Evolutionary conservation across 371 early-diverging fungal genomes (phyloP).

Genomic region (Globomyces sp.): DNA sequence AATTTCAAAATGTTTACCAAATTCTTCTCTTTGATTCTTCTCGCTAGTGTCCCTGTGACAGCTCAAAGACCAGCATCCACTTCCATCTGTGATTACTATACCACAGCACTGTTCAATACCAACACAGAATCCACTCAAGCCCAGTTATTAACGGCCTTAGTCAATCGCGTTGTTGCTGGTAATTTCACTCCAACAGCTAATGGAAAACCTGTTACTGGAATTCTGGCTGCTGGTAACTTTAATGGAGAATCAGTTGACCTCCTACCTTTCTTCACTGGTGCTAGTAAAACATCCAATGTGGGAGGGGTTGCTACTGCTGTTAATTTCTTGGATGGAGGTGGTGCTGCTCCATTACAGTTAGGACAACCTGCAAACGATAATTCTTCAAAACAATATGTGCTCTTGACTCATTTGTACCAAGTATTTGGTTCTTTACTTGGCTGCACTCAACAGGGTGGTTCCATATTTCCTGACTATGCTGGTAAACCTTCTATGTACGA

Average conservation of each 20-base stretch:
- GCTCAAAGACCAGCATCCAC: too few species aligned
- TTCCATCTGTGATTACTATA: conserved; percentile 16
- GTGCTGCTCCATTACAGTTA: conserved; percentile 14
- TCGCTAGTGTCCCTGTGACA: too few species aligned
- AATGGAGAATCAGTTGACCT: conserved; percentile 13
- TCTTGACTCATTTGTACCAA: conserved; percentile 19
- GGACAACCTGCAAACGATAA: conserved; percentile 11
- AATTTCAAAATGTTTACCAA: too few species aligned
- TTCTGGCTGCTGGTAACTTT: conserved; percentile 4
- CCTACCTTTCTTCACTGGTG: conserved; percentile 15
- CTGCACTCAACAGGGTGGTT: conserved; percentile 15
- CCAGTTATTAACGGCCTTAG: conserved; percentile 14
- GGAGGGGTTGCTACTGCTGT: conserved; percentile 15
- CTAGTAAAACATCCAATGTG: conserved; percentile 13
- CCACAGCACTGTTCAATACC: background rate
- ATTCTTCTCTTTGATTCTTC: too few species aligned
- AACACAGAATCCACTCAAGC: conserved; percentile 15
- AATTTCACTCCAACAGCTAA: conserved; percentile 17
- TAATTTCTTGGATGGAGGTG: conserved; percentile 23
- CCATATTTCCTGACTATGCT: conserved; percentile 7
- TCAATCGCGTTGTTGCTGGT: conserved; percentile 18
- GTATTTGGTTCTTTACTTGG: conserved; percentile 12
- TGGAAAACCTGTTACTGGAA: conserved; percentile 7
- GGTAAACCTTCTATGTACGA: conserved; percentile 21
- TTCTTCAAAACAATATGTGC: conserved; percentile 6